Conservation (phyloP, 2,329 filamentous ascomycete genomes). For the Phialophora tarda region DNA sequence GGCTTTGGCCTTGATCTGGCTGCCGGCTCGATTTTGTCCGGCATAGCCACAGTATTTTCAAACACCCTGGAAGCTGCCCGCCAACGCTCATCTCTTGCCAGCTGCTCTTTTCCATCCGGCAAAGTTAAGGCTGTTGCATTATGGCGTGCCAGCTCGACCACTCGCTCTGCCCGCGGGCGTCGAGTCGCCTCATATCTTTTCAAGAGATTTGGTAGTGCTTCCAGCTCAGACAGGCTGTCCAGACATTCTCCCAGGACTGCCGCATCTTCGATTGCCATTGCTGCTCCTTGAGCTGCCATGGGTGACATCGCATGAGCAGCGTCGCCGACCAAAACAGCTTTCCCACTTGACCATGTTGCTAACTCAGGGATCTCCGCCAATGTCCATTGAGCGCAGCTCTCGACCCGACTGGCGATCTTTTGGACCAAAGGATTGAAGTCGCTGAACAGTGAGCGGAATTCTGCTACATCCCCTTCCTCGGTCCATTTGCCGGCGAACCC, state of each 20-base stretch:
- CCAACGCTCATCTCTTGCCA: not conserved
- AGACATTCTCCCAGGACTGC: not conserved
- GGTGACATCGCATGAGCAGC: not conserved
- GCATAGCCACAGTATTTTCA: not conserved
- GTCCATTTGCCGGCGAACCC: not conserved
- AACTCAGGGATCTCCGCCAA: not conserved
- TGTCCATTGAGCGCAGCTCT: not conserved
- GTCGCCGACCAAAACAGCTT: not conserved
- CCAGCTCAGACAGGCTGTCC: not conserved
- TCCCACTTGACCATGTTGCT: not conserved
- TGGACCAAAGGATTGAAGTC: not conserved
- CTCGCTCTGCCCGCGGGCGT: not conserved
- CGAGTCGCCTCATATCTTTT: not conserved
- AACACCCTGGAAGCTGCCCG: not conserved
- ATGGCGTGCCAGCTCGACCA: not conserved
- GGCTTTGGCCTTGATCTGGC: not conserved
- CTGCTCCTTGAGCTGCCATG: slow-evolving; percentile 1
- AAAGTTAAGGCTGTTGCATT: not conserved
- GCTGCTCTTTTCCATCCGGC: not conserved
- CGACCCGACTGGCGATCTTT: not conserved
- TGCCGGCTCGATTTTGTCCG: not conserved
- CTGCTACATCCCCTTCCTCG: not conserved
- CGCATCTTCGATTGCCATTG: slow-evolving; percentile 2
- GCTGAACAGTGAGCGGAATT: not conserved
- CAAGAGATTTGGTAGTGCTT: not conserved